Conservation (phyloP, 805 yeast genomes). For the Ogataea trehaloabstinens region DNA sequence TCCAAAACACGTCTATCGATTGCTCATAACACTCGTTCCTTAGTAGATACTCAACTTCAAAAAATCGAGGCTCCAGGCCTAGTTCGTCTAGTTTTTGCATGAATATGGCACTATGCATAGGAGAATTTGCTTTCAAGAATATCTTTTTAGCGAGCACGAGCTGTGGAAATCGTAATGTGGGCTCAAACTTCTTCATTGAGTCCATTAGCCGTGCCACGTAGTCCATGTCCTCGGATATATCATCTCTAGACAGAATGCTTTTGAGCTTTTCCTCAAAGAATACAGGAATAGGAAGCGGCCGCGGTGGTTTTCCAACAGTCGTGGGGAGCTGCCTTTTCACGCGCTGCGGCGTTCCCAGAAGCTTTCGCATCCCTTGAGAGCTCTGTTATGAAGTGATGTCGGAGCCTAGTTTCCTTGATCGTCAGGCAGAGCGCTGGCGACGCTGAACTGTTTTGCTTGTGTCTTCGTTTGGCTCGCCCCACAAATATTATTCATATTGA, state of each 20-base stretch:
- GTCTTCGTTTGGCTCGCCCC: no score
- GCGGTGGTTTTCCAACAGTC: no score
- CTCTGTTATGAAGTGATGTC: no score
- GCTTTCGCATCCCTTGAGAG: no score
- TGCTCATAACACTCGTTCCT: constrained; percentile 21
- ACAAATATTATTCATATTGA: no score
- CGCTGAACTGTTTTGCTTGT: no score
- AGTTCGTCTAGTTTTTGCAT: constrained; percentile 6
- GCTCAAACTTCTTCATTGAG: neutral
- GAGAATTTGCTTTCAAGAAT: constrained; percentile 10
- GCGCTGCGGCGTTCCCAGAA: no score
- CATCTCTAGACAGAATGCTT: neutral
- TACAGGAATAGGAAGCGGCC: neutral
- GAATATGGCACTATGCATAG: constrained; percentile 12
- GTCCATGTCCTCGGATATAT: constrained; percentile 2
- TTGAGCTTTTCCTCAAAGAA: neutral
- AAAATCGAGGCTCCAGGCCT: constrained; percentile 10
- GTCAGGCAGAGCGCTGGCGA: no score
- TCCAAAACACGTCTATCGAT: constrained; percentile 22
- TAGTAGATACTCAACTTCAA: constrained; percentile 19
- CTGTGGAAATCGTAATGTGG: constrained; percentile 2
- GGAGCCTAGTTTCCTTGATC: no score
- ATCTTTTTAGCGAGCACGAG: constrained; percentile 15
- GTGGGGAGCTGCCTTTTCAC: no score
- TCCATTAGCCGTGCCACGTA: neutral